Evolutionary conservation across 169 alveolate species (phyloP).

Genomic region (Plasmodium falciparum): DNA sequence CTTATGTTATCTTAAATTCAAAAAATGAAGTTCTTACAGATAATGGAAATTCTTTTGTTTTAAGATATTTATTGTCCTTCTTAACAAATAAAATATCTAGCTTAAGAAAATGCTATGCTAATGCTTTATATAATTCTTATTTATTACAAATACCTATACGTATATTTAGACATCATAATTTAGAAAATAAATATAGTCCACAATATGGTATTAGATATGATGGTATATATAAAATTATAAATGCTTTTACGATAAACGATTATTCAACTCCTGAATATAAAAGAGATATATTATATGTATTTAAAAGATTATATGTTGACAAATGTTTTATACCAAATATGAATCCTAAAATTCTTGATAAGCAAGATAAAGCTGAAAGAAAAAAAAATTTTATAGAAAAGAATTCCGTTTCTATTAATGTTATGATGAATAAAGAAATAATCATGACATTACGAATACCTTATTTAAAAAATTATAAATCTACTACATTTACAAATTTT

Average conservation of each 20-base stretch:
- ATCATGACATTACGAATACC: constrained; percentile 54
- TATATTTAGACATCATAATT: constrained; percentile 49
- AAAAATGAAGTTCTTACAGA: constrained; percentile 51
- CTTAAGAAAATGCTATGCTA: constrained; percentile 57
- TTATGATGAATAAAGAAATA: constrained; percentile 26
- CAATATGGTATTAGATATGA: constrained; percentile 63
- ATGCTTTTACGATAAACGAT: constrained; percentile 61
- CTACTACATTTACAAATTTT: constrained; percentile 56
- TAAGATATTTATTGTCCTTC: constrained; percentile 51
- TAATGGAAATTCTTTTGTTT: constrained; percentile 54
- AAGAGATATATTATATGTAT: constrained; percentile 54
- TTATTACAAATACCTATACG: constrained; percentile 58
- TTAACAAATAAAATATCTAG: constrained; percentile 57
- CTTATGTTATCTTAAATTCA: constrained; percentile 37
- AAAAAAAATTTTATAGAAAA: constrained; percentile 48
- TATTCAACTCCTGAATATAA: constrained; percentile 55
- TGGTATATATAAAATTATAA: constrained; percentile 58
- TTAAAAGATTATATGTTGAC: constrained; percentile 65
- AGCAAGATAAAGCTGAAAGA: constrained; percentile 14
- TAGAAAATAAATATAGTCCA: constrained; percentile 57
- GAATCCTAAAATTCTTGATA: constrained; percentile 14
- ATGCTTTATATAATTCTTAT: constrained; percentile 60
- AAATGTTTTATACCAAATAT: constrained; percentile 57
- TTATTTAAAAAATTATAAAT: constrained; percentile 60
- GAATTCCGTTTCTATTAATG: constrained; percentile 55